A percentile compares a stretch with the other conserved stretches of the same genome.
Conservation (phyloP, 768 basidiomycete species). For the Lenzites betulinus region DNA sequence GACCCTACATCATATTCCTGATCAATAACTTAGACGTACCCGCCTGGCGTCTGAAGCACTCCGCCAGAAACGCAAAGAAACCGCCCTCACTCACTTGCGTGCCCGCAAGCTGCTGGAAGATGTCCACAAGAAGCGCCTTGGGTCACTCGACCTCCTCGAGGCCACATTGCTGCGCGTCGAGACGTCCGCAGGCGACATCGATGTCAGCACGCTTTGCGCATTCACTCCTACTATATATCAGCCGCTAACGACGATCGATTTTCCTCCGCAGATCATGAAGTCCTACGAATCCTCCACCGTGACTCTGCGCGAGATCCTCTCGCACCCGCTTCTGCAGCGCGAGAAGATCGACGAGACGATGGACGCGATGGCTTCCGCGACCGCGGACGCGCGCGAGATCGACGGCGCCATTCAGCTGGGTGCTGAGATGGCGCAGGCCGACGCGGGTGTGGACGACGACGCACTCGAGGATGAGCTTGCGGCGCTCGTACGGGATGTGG, state of each 20-base stretch:
- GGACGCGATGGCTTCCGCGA: constrained; percentile 83
- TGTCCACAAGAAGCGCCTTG: constrained; percentile 71
- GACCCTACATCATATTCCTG: too few species aligned
- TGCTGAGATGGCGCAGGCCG: constrained; percentile 57
- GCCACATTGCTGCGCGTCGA: constrained; percentile 82
- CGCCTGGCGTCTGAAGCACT: constrained; percentile 66
- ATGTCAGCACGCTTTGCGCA: constrained; percentile 50
- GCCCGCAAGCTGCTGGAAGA: constrained; percentile 83
- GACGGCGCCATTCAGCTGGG: constrained; percentile 76
- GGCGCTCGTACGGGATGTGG: constrained; percentile 50
- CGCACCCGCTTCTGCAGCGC: constrained; percentile 79
- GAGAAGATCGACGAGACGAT: constrained; percentile 83
- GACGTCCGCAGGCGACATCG: constrained; percentile 84
- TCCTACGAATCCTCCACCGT: constrained; percentile 82
- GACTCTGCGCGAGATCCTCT: constrained; percentile 73
- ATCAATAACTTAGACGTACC: constrained; percentile 54
- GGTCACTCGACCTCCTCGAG: constrained; percentile 72
- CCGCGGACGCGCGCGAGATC: constrained; percentile 79
- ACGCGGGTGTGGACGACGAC: constrained; percentile 48
- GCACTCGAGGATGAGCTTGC: constrained; percentile 69
- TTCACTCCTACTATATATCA: background rate
- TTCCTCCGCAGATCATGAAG: constrained; percentile 68
- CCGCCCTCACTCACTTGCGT: constrained; percentile 77
- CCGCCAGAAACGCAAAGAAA: constrained; percentile 65
- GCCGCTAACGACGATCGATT: background rate